A percentile compares a stretch with the other conserved stretches of the same genome.
These are phyloP conservation scores for Sporisorium sorghi DNA, from an alignment of 1,284 basidiomycete species.

Conservation along the genomic window DNA sequence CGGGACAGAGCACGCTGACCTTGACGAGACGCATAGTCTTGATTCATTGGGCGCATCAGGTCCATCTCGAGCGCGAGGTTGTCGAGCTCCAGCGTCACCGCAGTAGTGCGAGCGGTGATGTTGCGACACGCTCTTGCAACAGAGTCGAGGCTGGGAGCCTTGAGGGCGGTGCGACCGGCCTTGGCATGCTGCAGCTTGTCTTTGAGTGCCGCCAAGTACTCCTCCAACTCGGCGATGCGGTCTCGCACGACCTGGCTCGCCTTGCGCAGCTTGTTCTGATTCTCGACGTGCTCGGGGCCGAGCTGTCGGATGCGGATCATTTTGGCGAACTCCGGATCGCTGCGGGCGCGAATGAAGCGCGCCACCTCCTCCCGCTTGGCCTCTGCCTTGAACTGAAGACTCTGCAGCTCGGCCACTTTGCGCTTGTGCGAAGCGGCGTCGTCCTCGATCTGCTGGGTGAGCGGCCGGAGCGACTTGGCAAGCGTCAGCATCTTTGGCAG, in stretches of 20 bases:
- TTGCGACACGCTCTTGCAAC: slow-evolving; percentile 85
- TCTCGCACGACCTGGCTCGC: slow-evolving; percentile 79
- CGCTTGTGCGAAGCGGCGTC: slow-evolving; percentile 60
- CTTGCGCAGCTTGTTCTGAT: slow-evolving; percentile 79
- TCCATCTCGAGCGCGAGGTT: slow-evolving; percentile 75
- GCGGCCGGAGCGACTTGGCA: slow-evolving; percentile 39
- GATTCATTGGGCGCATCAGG: slow-evolving; percentile 29
- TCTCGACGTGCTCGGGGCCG: slow-evolving; percentile 87
- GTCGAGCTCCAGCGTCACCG: slow-evolving; percentile 76
- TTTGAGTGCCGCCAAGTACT: slow-evolving; percentile 78
- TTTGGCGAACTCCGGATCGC: slow-evolving; percentile 81
- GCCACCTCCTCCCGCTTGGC: slow-evolving; percentile 64
- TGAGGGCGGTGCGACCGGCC: slow-evolving; percentile 75
- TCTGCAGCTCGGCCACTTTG: slow-evolving; percentile 70
- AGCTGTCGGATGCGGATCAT: slow-evolving; percentile 83
- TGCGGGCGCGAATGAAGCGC: slow-evolving; percentile 79
- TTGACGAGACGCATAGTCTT: slow-evolving; percentile 11
- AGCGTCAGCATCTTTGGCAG: slow-evolving; percentile 60
- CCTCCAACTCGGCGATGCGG: slow-evolving; percentile 81
- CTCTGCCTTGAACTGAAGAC: slow-evolving; percentile 71
- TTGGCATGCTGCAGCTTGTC: slow-evolving; percentile 77
- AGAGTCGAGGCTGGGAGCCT: slow-evolving; percentile 83
- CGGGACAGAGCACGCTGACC: slow-evolving; percentile 22
- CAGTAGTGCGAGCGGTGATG: slow-evolving; percentile 75
- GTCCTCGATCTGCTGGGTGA: slow-evolving; percentile 36